Percentiles rank a stretch among this genome's conserved stretches.
Conservation (phyloP, 352 stramenopile species). For the Globisporangium parvum region DNA sequence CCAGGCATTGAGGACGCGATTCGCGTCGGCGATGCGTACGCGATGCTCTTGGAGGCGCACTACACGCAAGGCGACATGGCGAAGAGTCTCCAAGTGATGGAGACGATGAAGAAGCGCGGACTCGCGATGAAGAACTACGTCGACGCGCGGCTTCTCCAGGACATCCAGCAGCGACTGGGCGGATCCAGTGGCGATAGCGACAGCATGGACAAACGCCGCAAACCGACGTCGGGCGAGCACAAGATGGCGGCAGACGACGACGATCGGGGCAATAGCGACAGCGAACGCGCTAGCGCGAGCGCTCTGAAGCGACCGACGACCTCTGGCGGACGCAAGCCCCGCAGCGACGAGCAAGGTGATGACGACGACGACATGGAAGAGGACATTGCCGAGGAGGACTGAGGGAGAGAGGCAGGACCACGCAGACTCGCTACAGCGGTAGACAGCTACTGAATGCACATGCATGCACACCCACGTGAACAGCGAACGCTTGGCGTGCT, state of each 20-base stretch:
- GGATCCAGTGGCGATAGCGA: slow-evolving; percentile 9
- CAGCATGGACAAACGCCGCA: slow-evolving; percentile 18
- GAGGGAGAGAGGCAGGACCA: slow-evolving; percentile 4
- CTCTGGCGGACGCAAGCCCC: slow-evolving; percentile 19
- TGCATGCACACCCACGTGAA: not conserved
- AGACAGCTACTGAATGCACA: not conserved
- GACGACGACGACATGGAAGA: slow-evolving; percentile 75
- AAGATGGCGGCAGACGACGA: slow-evolving; percentile 20
- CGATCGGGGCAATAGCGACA: not conserved
- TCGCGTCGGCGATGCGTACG: slow-evolving; percentile 85
- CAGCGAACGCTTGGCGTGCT: not conserved
- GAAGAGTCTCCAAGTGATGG: slow-evolving; percentile 64
- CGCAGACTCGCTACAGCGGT: not conserved
- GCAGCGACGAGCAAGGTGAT: slow-evolving; percentile 28
- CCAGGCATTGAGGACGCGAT: slow-evolving; percentile 83
- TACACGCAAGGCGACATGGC: slow-evolving; percentile 54
- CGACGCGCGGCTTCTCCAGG: slow-evolving; percentile 56
- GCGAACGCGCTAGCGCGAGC: not conserved
- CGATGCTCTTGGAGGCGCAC: slow-evolving; percentile 80
- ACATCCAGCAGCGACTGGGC: slow-evolving; percentile 54
- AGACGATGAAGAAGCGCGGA: slow-evolving; percentile 69
- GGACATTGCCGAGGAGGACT: slow-evolving; percentile 71
- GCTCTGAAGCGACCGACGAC: slow-evolving; percentile 12
- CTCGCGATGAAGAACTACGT: slow-evolving; percentile 74
- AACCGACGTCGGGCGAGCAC: slow-evolving; percentile 21